Percentiles rank a stretch among this genome's conserved stretches.
These are phyloP conservation scores for Lophiotrema nucula DNA, from an alignment of 495 filamentous ascomycete genomes.

Conservation along the genomic window DNA sequence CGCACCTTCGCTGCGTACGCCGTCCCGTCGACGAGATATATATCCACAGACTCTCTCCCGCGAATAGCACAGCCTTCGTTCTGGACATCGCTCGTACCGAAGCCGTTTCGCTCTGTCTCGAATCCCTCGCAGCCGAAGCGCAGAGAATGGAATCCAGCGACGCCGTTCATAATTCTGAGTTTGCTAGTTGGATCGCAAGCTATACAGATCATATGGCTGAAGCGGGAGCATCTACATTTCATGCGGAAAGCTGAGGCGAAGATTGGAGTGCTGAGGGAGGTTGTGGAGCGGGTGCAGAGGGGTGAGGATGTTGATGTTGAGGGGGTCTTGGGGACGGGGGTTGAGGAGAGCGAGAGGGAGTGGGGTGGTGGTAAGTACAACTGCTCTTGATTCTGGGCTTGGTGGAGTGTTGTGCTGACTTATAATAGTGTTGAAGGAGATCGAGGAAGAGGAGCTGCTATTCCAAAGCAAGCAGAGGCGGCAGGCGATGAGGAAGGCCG, in stretches of 20 bases:
- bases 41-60: constrained; percentile 43
- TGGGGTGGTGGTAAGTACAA: constrained; percentile 76
- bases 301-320: constrained; percentile 93
- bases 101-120: constrained; percentile 44
- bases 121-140: constrained; percentile 38
- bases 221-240: constrained; percentile 69
- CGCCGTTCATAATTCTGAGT: constrained; percentile 87
- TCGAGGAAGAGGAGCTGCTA: constrained; percentile 71
- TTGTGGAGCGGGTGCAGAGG: constrained; percentile 74
- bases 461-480: constrained; percentile 51
- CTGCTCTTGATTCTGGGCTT: constrained; percentile 9
- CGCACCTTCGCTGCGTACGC: constrained; percentile 12
- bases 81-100: constrained; percentile 68
- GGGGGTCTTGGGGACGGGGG: constrained; percentile 74
- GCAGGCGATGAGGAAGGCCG: constrained; percentile 22
- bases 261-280: constrained; percentile 73
- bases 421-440: constrained; percentile 67
- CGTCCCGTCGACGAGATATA: no score
- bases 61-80: constrained; percentile 63
- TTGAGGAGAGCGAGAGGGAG: constrained; percentile 69
- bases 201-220: constrained; percentile 83
- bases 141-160: constrained; percentile 85
- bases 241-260: constrained; percentile 73
- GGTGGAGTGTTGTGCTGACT: constrained; percentile 1
- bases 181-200: constrained; percentile 90